These are phyloP conservation scores for Ascochyta pisi DNA, from an alignment of 2,329 filamentous ascomycete species.

Conservation along the genomic window DNA sequence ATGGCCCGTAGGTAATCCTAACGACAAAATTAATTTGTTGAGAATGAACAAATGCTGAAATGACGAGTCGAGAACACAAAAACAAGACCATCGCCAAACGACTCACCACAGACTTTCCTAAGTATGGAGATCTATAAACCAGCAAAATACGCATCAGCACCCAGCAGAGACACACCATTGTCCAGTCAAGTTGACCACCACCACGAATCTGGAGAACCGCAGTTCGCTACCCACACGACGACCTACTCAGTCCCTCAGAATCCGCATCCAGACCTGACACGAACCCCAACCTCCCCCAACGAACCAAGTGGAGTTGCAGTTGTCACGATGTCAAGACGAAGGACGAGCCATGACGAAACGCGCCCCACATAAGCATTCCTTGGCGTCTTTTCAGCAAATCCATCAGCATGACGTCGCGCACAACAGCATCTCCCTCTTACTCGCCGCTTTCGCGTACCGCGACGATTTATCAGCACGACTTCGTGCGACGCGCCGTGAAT, in stretches of 20 bases:
- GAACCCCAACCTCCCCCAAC: not conserved
- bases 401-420: slow-evolving; percentile 1
- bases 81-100: too few species aligned
- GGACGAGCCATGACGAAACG: slow-evolving; percentile 5
- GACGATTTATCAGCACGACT: slow-evolving; percentile 2
- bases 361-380: slow-evolving; percentile 2
- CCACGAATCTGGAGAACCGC: too few species aligned
- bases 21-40: too few species aligned
- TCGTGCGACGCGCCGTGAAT: slow-evolving; percentile 3
- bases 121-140: too few species aligned
- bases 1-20: too few species aligned
- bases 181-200: too few species aligned
- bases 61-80: too few species aligned
- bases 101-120: too few species aligned
- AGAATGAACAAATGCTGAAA: too few species aligned
- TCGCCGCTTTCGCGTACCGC: not conserved
- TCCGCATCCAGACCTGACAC: not conserved
- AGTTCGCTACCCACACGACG: too few species aligned
- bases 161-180: too few species aligned
- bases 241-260: not conserved
- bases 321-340: not conserved
- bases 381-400: not conserved
- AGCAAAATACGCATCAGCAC: too few species aligned
- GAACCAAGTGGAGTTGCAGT: not conserved
- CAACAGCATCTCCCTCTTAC: slow-evolving; percentile 1